These are phyloP conservation scores for Ambispora gerdemannii DNA, from an alignment of 192 early-diverging fungal genomes.

Conservation along the genomic window DNA sequence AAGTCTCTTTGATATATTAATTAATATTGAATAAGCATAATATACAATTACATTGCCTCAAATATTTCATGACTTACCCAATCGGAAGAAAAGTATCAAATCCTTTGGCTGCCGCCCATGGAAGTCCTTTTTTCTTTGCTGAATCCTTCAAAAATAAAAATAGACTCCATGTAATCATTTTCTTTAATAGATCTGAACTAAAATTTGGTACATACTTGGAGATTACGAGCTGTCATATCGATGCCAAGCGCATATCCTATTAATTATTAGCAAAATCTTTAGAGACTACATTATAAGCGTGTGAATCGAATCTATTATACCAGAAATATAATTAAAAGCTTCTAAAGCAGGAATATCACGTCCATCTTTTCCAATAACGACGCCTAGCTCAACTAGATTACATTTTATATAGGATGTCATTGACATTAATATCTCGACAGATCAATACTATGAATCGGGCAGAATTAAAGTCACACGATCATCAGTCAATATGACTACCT, in stretches of 20 bases:
- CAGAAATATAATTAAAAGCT: slow-evolving; percentile 64
- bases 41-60: background rate
- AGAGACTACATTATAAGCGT: no score
- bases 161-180: background rate
- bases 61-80: slow-evolving; percentile 41
- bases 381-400: slow-evolving; percentile 78
- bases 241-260: slow-evolving; percentile 79
- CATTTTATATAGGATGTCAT: no score
- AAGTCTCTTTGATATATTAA: slow-evolving; percentile 52
- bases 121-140: slow-evolving; percentile 79
- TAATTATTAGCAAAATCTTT: no score
- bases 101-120: slow-evolving; percentile 92
- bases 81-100: slow-evolving; percentile 95
- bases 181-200: background rate
- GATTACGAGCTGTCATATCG: slow-evolving; percentile 89
- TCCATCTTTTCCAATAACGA: slow-evolving; percentile 80
- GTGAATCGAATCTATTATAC: no score
- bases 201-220: slow-evolving; percentile 50
- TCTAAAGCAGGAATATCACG: slow-evolving; percentile 64
- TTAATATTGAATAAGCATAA: background rate
- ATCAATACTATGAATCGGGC: no score
- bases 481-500: slow-evolving; percentile 31
- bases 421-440: no score
- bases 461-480: background rate
- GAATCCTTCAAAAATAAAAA: slow-evolving; percentile 47